Evolutionary conservation across 805 yeast genomes (phyloP).

Genomic region (Lachancea sp.): DNA sequence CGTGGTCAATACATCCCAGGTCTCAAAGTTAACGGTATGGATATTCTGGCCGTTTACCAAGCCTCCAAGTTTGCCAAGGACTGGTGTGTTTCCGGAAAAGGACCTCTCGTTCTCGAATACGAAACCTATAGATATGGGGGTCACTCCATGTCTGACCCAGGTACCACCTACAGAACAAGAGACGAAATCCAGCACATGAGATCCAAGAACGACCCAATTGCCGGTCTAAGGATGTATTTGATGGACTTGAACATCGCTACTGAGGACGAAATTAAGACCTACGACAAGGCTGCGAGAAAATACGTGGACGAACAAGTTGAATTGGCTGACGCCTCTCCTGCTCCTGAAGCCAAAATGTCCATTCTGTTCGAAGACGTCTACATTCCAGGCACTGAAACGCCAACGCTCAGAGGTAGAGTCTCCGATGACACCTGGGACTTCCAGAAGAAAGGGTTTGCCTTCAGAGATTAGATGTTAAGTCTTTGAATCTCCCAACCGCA

Average conservation of each 20-base stretch:
- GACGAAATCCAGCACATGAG: conserved; percentile 99
- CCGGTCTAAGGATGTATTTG: conserved; percentile 85
- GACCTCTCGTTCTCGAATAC: conserved; percentile 92
- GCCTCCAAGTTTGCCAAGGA: conserved; percentile 97
- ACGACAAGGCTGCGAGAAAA: conserved; percentile 94
- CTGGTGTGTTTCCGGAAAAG: conserved; percentile 89
- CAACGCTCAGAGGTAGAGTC: conserved; percentile 92
- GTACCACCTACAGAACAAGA: conserved; percentile 99
- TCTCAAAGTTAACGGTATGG: conserved; percentile 98
- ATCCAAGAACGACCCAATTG: conserved; percentile 95
- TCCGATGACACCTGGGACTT: conserved; percentile 93
- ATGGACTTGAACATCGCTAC: conserved; percentile 79
- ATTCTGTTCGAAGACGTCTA: conserved; percentile 95
- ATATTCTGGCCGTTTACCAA: conserved; percentile 87
- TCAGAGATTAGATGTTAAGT: conserved; percentile 19
- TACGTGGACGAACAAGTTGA: conserved; percentile 92
- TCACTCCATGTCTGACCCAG: conserved; percentile 99
- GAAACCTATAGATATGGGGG: conserved; percentile 99
- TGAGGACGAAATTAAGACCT: conserved; percentile 89
- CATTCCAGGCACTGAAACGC: conserved; percentile 88
- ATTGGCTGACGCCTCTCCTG: conserved; percentile 87
- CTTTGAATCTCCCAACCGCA: too few species aligned
- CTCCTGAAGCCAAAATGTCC: conserved; percentile 93
- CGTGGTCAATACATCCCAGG: conserved; percentile 99
- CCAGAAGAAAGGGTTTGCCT: conserved; percentile 40